phyloP scores from a whole-genome alignment of 2,329 filamentous ascomycete genomes.

The Phaeosphaeriaceae sp. region DNA sequence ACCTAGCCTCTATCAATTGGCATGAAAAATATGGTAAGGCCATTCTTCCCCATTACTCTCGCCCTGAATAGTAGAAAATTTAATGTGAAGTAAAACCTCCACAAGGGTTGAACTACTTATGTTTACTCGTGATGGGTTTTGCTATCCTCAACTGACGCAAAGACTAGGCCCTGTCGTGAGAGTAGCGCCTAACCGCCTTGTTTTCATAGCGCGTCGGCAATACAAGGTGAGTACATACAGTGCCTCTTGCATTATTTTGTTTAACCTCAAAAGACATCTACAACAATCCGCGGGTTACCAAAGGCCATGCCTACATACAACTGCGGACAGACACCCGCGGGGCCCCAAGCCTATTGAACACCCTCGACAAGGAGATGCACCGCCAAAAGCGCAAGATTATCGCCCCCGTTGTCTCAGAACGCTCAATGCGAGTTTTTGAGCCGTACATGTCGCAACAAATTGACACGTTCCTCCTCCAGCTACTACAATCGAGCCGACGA shows the following conservation, averaged over 20 bases:
- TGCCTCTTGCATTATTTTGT: background rate
- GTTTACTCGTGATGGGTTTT: too few species aligned
- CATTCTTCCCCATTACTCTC: too few species aligned
- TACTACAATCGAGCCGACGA: background rate
- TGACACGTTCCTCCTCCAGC: background rate
- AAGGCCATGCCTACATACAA: background rate
- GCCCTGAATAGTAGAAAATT: too few species aligned
- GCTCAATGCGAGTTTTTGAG: background rate
- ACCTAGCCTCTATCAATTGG: too few species aligned
- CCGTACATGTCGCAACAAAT: background rate
- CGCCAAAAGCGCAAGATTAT: background rate
- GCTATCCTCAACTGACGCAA: too few species aligned
- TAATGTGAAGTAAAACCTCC: too few species aligned
- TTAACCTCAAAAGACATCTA: background rate
- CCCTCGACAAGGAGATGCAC: background rate
- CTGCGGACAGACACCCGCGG: background rate
- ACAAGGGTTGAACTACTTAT: too few species aligned
- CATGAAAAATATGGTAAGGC: too few species aligned
- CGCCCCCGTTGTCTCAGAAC: background rate
- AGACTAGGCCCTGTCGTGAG: background rate
- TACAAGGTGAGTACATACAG: background rate
- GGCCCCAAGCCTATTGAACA: background rate
- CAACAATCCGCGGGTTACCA: background rate
- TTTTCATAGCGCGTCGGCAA: background rate
- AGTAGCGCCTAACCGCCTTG: background rate